These are phyloP conservation scores for Paradendryphiella salina DNA, from an alignment of 2,329 filamentous ascomycete genomes.

Conservation along the genomic window DNA sequence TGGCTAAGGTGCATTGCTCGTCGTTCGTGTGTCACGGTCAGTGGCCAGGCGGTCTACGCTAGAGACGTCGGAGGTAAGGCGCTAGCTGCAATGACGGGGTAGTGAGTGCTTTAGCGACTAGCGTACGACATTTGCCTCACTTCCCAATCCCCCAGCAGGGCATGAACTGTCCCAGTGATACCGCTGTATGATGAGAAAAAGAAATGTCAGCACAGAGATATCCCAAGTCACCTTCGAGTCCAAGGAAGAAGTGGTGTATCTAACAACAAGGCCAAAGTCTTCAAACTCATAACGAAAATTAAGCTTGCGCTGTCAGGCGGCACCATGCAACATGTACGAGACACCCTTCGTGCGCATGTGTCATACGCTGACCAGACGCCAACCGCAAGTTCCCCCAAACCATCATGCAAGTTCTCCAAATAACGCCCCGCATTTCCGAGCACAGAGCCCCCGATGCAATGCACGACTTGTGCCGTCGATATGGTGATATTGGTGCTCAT, in stretches of 20 bases:
- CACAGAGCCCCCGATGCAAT: not conserved
- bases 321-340: constrained; percentile 29
- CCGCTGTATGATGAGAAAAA: not conserved
- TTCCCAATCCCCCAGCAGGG: not conserved
- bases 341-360: constrained; percentile 24
- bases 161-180: constrained; percentile 1
- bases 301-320: not conserved
- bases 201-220: not conserved
- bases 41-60: constrained; percentile 19
- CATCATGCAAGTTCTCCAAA: constrained; percentile 12
- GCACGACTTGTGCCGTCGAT: not conserved
- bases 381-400: constrained; percentile 7
- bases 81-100: constrained; percentile 8
- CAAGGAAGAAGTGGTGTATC: constrained; percentile 19
- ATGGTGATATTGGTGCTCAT: constrained; percentile 7
- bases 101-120: constrained; percentile 11
- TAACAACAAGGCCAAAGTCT: constrained; percentile 5
- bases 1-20: constrained; percentile 20
- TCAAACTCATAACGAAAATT: not conserved
- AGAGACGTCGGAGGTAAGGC: constrained; percentile 3
- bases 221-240: not conserved
- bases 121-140: constrained; percentile 24
- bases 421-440: constrained; percentile 8
- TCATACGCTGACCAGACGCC: constrained; percentile 31
- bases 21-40: constrained; percentile 23